Base-by-base conservation (phyloP, 208 protist genomes). In the Perkinsela sp. region DNA sequence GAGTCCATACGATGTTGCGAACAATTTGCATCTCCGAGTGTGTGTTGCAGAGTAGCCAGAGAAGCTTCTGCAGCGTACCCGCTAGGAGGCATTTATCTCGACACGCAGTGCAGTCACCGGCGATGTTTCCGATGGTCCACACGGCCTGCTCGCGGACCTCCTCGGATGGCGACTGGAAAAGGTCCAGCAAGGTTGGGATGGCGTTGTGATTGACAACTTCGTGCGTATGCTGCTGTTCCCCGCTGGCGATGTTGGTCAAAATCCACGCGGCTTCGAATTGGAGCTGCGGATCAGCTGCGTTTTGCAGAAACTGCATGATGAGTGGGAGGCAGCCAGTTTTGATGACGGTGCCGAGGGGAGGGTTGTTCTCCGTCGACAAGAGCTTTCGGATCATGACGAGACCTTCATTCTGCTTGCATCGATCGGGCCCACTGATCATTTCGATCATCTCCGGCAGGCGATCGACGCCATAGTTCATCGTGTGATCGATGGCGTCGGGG, bases 181-280 rank as follows among this genome's bases (percentile, higher is more conserved):
- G 82, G 28, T 80, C 69, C 1, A 98, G 82, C 75, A 99, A 96
- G 48, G 83, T 80, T 29, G 92, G 90, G 28, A 98, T 80, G n/a
- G 90, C 94, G 22, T 88, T 90, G 68, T 75, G 74, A 22, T 92
- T 71, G 32, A 98, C 78, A 6, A 98, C 83, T 31, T 82, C 71
- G 31, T 72, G 73, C 2, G 94, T 97, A 75, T 98, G 92, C 74
- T 93, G 78, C 16, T 90, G 83, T 22, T 90, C 93, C 32, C 95
- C 96, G 6, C 94, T 96, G 16, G 95, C 93, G 68, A 99, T 94
- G 81, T 98, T 98, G 0, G 95, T 98, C 30, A 99, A 80, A 0
- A 94, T 93, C 96, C 96, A 99, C 1, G 94, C 93, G 15, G 92
- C 83, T 84, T 99, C 96, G 76, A 98, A 97, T 85, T 98, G 93